A percentile compares a stretch with the other conserved stretches of the same genome.
These are phyloP conservation scores for Penicillium sp. DNA, from an alignment of 2,329 filamentous ascomycete genomes.

Conservation along the genomic window DNA sequence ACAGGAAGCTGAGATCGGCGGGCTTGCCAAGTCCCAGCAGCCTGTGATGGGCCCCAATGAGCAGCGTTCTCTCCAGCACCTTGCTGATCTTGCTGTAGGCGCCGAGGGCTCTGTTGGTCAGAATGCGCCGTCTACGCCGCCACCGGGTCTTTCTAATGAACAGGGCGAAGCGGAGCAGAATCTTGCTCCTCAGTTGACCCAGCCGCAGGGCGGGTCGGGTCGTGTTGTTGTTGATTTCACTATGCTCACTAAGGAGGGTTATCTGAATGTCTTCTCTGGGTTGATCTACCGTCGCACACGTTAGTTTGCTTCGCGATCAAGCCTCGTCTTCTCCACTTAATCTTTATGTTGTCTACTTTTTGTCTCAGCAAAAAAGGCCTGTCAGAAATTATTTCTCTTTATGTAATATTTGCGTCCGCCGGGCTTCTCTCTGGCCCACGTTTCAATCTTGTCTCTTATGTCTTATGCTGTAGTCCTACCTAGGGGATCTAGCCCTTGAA, in stretches of 20 bases:
- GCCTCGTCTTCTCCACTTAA: not conserved
- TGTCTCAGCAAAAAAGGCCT: not conserved
- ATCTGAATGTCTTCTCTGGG: constrained; percentile 36
- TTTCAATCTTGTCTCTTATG: not conserved
- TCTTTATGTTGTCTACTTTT: not conserved
- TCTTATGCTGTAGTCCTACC: not conserved
- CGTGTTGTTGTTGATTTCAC: constrained; percentile 35
- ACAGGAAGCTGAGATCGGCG: constrained; percentile 19
- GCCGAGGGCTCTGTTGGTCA: constrained; percentile 33
- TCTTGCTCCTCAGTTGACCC: constrained; percentile 20
- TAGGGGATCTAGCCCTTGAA: not conserved
- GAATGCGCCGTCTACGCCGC: constrained; percentile 24
- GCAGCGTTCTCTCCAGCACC: constrained; percentile 38
- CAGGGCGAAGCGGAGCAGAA: constrained; percentile 23
- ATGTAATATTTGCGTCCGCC: not conserved
- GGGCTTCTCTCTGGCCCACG: not conserved
- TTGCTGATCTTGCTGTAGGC: constrained; percentile 38
- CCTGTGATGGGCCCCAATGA: constrained; percentile 36
- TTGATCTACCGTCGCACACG: constrained; percentile 28
- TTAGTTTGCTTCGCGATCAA: constrained; percentile 5
- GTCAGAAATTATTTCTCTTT: not conserved
- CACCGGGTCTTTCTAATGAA: constrained; percentile 20
- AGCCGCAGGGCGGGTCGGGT: constrained; percentile 18
- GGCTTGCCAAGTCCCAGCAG: constrained; percentile 18
- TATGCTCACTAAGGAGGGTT: constrained; percentile 35